These are phyloP conservation scores for Pseudonitzschia multistriata DNA, from an alignment of 108 stramenopile species.

Conservation along the genomic window DNA sequence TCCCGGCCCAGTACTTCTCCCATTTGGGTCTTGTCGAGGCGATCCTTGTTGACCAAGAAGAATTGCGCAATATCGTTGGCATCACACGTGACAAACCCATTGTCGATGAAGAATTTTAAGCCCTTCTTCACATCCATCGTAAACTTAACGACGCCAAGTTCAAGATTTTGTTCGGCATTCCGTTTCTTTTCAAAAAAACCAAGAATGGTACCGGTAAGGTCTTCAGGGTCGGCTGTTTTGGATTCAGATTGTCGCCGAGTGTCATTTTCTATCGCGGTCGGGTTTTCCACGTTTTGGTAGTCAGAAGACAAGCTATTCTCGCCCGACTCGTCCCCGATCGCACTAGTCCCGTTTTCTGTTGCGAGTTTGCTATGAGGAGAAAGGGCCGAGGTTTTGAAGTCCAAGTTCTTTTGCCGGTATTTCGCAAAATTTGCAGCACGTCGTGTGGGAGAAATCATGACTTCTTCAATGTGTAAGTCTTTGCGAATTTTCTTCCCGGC, in stretches of 20 bases:
- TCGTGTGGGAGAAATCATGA: background rate
- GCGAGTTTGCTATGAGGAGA: background rate
- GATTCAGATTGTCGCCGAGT: too few species aligned
- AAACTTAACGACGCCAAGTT: constrained; percentile 92
- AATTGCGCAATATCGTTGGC: constrained; percentile 89
- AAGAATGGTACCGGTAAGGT: constrained; percentile 57
- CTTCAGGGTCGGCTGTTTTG: constrained; percentile 26
- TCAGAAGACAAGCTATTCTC: background rate
- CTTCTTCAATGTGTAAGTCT: constrained; percentile 41
- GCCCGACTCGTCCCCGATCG: background rate
- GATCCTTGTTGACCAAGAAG: constrained; percentile 83
- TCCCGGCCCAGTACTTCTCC: constrained; percentile 97
- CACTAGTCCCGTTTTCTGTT: background rate
- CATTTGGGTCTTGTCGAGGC: constrained; percentile 98
- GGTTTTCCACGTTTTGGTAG: background rate
- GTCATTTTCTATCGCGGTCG: background rate
- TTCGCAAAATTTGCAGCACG: constrained; percentile 12
- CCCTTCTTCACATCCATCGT: constrained; percentile 91
- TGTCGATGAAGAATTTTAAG: constrained; percentile 83
- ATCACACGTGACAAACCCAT: constrained; percentile 80
- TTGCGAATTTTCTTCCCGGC: constrained; percentile 59
- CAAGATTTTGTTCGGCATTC: constrained; percentile 82
- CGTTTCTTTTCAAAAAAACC: constrained; percentile 54
- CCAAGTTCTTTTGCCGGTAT: constrained; percentile 13
- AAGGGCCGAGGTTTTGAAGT: constrained; percentile 10